Percentiles rank a stretch among this genome's conserved stretches.
Evolutionary conservation across 306 rosid species (phyloP).

Genomic region (Canavalia gladiata): DNA sequence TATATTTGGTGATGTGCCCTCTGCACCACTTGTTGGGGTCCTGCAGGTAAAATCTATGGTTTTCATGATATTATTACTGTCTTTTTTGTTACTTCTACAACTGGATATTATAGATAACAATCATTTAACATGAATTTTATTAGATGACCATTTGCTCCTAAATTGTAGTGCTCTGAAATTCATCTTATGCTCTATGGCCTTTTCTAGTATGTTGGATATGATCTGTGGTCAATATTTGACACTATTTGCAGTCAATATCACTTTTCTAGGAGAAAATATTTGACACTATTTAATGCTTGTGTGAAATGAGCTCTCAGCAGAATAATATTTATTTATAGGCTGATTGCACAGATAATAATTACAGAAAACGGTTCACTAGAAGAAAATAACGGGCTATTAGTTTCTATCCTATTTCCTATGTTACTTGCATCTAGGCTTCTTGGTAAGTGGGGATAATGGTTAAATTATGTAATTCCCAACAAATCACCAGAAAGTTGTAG

Average conservation of each 20-base stretch:
- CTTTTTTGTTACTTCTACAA: neutral
- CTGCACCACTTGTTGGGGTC: slow-evolving; percentile 94
- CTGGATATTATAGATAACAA: slow-evolving; percentile 38
- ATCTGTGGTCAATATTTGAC: neutral
- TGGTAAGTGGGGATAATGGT: neutral
- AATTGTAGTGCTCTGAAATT: slow-evolving; percentile 23
- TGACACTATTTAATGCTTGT: neutral
- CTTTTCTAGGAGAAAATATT: slow-evolving; percentile 5
- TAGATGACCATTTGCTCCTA: slow-evolving; percentile 23
- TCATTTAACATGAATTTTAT: slow-evolving; percentile 19
- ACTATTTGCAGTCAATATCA: neutral
- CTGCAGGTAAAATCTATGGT: slow-evolving; percentile 71
- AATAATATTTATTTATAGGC: neutral
- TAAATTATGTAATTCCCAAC: neutral
- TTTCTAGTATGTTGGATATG: slow-evolving; percentile 13
- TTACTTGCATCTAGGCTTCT: neutral
- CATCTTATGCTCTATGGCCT: slow-evolving; percentile 13
- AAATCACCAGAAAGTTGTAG: slow-evolving; percentile 20
- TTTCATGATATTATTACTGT: slow-evolving; percentile 36
- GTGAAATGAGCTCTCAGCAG: slow-evolving; percentile 7
- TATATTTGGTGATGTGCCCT: slow-evolving; percentile 93
- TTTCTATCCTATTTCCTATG: neutral
- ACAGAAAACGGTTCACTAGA: neutral
- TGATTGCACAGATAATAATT: slow-evolving; percentile 5
- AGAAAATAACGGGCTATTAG: neutral